Conservation (phyloP, 148 eudicot species). For the Limonium bicolor region DNA sequence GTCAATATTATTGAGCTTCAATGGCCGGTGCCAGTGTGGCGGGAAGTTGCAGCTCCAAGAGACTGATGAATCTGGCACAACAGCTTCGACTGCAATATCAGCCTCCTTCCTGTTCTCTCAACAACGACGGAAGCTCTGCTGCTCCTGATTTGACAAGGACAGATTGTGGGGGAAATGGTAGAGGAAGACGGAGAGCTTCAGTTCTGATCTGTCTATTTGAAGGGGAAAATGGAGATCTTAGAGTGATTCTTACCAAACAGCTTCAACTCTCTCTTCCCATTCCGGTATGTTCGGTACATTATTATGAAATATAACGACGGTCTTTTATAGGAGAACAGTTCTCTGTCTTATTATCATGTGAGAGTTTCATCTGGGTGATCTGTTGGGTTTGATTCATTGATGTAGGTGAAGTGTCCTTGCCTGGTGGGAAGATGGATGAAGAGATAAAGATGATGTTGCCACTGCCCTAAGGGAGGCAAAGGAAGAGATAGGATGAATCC, state of each 20-base stretch:
- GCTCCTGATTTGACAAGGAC: neutral
- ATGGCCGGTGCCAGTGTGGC: too few relatives aligned
- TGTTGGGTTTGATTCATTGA: too few relatives aligned
- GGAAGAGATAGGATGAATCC: slow-evolving; percentile 2
- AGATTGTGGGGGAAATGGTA: neutral
- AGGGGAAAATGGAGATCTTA: slow-evolving; percentile 1
- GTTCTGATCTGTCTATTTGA: slow-evolving; percentile 3
- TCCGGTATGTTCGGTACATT: neutral
- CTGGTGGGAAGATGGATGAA: slow-evolving; percentile 4
- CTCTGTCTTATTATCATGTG: too few relatives aligned
- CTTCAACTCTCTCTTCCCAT: slow-evolving; percentile 4
- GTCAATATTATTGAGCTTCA: too few relatives aligned
- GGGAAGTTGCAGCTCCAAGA: neutral
- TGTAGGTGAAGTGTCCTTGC: slow-evolving; percentile 2
- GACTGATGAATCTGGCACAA: neutral
- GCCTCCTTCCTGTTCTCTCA: neutral
- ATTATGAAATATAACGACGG: neutral
- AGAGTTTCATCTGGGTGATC: too few relatives aligned
- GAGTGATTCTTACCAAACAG: slow-evolving; percentile 4
- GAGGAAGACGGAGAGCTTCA: neutral
- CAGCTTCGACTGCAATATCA: neutral
- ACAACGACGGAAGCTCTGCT: neutral
- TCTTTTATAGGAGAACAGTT: neutral
- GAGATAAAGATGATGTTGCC: neutral
- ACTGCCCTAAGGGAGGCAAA: slow-evolving; percentile 3